Percentiles rank a stretch among this genome's conserved stretches.
phyloP scores from a whole-genome alignment of 257 asterid genomes.

The Nicotiana tomentosiformis region DNA sequence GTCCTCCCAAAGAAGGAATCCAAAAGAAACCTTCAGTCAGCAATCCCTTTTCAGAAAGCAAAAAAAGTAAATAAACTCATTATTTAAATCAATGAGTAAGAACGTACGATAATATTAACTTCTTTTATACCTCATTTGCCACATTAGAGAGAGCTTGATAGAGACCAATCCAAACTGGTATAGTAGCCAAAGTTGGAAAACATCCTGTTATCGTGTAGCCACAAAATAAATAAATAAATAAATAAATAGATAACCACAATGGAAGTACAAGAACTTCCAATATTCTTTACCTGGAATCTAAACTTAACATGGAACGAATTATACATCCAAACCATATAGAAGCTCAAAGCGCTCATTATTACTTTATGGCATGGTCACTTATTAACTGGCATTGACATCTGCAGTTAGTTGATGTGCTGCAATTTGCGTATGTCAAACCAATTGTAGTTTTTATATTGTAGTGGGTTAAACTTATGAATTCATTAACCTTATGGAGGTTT shows the following conservation, averaged over 20 bases:
- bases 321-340: neutral
- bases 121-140: conserved; percentile 81
- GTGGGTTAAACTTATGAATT: neutral
- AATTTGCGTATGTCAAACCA: neutral
- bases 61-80: conserved; percentile 11
- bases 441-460: neutral
- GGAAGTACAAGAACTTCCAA: neutral
- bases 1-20: conserved; percentile 99
- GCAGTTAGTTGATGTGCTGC: neutral
- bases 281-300: neutral
- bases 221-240: neutral
- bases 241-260: neutral
- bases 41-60: conserved; percentile 53
- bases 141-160: conserved; percentile 99
- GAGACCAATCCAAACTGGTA: conserved; percentile 97
- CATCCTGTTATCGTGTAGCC: conserved; percentile 53
- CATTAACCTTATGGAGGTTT: neutral
- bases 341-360: neutral
- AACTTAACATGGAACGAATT: neutral
- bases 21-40: conserved; percentile 99
- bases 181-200: conserved; percentile 96
- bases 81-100: neutral
- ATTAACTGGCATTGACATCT: neutral
- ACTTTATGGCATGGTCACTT: neutral
- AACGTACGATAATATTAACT: conserved; percentile 3